Evolutionary conservation across 352 stramenopile species (phyloP), one percentile per base, ranked within the genome.

Genomic region (Plasmopara muralis): DNA sequence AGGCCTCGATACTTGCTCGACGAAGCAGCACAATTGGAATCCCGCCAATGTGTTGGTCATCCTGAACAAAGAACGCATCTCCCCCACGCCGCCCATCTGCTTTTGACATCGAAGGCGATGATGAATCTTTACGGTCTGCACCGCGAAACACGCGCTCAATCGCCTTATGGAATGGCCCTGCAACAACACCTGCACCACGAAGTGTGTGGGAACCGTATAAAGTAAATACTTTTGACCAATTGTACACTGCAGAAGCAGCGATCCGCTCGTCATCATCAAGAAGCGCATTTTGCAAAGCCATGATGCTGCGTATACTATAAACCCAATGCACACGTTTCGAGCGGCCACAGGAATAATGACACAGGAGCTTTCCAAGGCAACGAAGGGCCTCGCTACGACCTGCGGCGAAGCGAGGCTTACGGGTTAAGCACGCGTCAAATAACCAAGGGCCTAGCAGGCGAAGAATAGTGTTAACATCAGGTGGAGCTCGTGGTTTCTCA

Each of bases 401-500:
- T 10, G 79, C 65, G 4, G 77, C 76, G 57, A 88, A 94, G 12
- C 77, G 77, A 7, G 63, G 59, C 18, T 82, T 85, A 9, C 83
- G 81, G 12, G 71, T 89, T 40, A 94, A 60, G 37, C 75, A 91
- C 6, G 83, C 83, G 39, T 94, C 83, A 60, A 94, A 94, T 0
- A 94, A 55, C 83, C 83, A 94, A 10, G 83, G 82, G 4, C 83
- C 83, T 13, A 94, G 64, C 46, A 94, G 43, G 7, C 83, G 66
- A 25, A 94, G 45, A 30, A 94, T 81, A 1, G 83, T 87, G 56
- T 94, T 94, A 15, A 92, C 77, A 49, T 94, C 83, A 29, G 83
- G 83, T n/a, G 83, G 78, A 14, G 76, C 75, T 47, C 79, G 68
- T 7, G 75, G 62, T 39, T 79, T 75, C 6, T 66, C 57, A 5